These are phyloP conservation scores for Chlorella sp. DNA, from an alignment of 139 green algal genomes.

Conservation along the genomic window DNA sequence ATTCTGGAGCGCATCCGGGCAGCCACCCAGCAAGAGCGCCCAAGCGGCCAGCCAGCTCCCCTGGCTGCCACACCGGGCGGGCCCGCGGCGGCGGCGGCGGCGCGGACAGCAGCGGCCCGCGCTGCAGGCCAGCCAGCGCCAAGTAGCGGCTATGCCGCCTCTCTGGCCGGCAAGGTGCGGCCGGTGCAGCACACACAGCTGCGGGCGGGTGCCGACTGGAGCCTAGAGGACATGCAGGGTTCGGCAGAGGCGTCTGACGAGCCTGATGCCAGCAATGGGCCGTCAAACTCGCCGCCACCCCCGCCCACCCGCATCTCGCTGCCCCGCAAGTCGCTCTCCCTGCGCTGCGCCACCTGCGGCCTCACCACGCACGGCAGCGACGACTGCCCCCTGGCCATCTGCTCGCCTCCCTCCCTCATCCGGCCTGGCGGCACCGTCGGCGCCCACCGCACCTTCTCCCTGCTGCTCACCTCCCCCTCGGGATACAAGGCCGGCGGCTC, in stretches of 20 bases:
- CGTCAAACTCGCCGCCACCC: neutral
- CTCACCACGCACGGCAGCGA: conserved; percentile 4
- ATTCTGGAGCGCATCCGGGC: neutral
- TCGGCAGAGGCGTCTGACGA: neutral
- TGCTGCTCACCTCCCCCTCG: neutral
- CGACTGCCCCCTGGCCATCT: conserved; percentile 25
- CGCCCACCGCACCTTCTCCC: conserved; percentile 8
- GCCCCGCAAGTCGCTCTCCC: neutral
- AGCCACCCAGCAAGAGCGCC: neutral
- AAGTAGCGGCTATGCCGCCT: neutral
- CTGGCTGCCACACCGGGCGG: too few relatives aligned
- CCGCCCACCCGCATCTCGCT: neutral
- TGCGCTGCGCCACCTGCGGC: conserved; percentile 29
- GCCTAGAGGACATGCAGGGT: neutral
- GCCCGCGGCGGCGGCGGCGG: neutral
- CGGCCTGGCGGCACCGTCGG: neutral
- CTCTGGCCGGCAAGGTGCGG: neutral
- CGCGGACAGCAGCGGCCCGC: neutral
- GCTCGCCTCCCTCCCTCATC: neutral
- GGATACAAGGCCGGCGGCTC: neutral
- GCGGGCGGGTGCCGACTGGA: neutral
- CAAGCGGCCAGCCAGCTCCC: neutral
- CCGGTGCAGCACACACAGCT: neutral
- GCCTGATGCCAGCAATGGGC: neutral
- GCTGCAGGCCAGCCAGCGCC: neutral